Evolutionary conservation across 176 grass and related monocot species (phyloP).

Genomic region (Oryza coarctata): DNA sequence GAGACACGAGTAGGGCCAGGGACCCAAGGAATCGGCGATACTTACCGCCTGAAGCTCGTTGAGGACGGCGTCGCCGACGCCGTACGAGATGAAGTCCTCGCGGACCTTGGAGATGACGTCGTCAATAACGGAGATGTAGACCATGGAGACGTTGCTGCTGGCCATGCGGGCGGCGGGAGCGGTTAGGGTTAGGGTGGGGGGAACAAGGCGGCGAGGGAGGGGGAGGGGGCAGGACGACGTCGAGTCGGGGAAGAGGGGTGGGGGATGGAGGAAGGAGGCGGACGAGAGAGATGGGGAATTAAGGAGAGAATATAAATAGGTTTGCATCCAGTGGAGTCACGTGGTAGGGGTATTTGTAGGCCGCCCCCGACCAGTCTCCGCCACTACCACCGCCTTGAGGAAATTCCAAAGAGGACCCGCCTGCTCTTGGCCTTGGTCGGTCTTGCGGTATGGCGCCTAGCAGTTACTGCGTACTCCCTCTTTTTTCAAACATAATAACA

Average conservation of each 20-base stretch:
- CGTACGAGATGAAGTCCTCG: conserved; percentile 81
- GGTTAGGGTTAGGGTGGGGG: conserved; percentile 19
- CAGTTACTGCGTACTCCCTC: too few relatives aligned
- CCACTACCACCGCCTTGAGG: conserved; percentile 14
- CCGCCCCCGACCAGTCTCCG: conserved; percentile 7
- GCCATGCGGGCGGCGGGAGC: conserved; percentile 45
- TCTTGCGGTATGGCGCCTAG: not conserved
- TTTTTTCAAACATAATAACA: too few relatives aligned
- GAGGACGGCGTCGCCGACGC: conserved; percentile 76
- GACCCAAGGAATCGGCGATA: not conserved
- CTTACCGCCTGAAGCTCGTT: conserved; percentile 90
- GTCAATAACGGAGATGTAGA: conserved; percentile 92
- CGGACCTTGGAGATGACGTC: conserved; percentile 89
- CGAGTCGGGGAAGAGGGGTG: not conserved
- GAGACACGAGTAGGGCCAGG: not conserved
- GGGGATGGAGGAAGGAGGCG: conserved; percentile 14
- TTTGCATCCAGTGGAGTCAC: conserved; percentile 87
- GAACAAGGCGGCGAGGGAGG: not conserved
- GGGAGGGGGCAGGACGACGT: not conserved
- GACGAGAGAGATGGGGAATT: conserved; percentile 53
- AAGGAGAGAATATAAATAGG: conserved; percentile 96
- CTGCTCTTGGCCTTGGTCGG: not conserved
- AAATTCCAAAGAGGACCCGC: not conserved
- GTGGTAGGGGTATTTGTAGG: conserved; percentile 55
- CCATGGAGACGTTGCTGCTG: conserved; percentile 76